phyloP scores from a whole-genome alignment of 1,284 basidiomycete species.

The Tremellales sp. region DNA sequence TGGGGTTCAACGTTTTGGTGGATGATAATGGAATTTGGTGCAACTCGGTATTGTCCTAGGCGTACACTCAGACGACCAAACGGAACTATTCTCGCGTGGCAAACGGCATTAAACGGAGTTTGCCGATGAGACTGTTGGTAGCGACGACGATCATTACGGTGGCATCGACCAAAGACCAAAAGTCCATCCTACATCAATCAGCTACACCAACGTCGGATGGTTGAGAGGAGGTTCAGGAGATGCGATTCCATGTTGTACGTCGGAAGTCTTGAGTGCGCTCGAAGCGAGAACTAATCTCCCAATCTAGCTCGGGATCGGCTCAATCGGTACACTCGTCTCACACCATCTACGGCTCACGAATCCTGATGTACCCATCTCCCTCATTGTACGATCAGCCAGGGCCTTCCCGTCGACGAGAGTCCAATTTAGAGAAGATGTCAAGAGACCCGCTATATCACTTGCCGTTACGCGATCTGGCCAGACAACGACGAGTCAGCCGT shows the following conservation, averaged over 20 bases:
- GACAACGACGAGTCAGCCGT: conserved; percentile 15
- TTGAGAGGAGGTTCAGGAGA: conserved; percentile 8
- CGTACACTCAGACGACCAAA: not conserved
- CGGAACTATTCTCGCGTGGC: not conserved
- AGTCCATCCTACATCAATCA: no score
- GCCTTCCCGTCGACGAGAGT: conserved; percentile 2
- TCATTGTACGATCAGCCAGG: conserved; percentile 57
- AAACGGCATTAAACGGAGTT: no score
- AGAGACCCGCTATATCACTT: not conserved
- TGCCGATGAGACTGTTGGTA: not conserved
- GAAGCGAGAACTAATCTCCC: not conserved
- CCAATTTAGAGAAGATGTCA: not conserved
- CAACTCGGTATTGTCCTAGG: no score
- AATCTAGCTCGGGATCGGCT: conserved; percentile 62
- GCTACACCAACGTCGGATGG: not conserved
- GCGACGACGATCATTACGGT: no score
- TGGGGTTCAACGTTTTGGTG: not conserved
- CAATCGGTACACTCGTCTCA: conserved; percentile 75
- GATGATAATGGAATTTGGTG: not conserved
- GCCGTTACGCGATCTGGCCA: conserved; percentile 9
- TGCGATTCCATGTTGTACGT: conserved; percentile 46
- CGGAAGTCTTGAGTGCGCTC: not conserved
- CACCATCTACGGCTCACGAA: conserved; percentile 64
- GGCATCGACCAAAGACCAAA: no score
- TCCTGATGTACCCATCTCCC: conserved; percentile 57